Evolutionary conservation across 2,329 filamentous ascomycete species (phyloP).

Genomic region (Scleromitrula shiraiana): DNA sequence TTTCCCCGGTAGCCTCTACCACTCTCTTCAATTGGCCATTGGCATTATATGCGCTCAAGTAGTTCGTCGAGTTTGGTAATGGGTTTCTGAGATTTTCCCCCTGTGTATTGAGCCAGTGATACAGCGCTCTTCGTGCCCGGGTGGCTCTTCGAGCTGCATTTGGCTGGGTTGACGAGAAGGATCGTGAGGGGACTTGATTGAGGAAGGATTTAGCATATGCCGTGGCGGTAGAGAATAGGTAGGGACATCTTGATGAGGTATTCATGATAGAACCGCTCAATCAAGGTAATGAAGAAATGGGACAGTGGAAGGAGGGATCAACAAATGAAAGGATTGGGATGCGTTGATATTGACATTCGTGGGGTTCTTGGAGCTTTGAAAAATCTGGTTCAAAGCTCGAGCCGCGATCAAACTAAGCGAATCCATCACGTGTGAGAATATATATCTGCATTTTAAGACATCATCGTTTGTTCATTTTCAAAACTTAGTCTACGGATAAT

Average conservation of each 20-base stretch:
- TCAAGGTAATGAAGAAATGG: not conserved
- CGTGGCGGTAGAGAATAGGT: slow-evolving; percentile 15
- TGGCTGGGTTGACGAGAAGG: slow-evolving; percentile 27
- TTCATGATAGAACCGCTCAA: slow-evolving; percentile 19
- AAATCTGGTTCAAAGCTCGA: slow-evolving; percentile 1
- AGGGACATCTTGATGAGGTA: slow-evolving; percentile 22
- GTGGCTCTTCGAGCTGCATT: slow-evolving; percentile 20
- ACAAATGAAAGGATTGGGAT: not conserved
- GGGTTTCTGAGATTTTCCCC: slow-evolving; percentile 26
- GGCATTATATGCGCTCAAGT: slow-evolving; percentile 26
- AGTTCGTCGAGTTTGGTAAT: slow-evolving; percentile 26
- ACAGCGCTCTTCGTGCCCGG: slow-evolving; percentile 24
- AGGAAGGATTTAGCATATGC: slow-evolving; percentile 20
- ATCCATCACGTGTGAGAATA: slow-evolving; percentile 7
- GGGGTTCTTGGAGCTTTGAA: slow-evolving; percentile 6
- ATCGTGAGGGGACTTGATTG: slow-evolving; percentile 19
- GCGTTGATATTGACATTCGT: slow-evolving; percentile 3
- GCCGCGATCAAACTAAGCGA: slow-evolving; percentile 4
- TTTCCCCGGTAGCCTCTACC: slow-evolving; percentile 1
- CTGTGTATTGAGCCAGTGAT: slow-evolving; percentile 24
- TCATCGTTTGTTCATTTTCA: no score
- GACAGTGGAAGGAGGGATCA: not conserved
- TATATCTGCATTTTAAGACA: not conserved
- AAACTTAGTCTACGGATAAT: no score
- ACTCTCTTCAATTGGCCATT: slow-evolving; percentile 26